Evolutionary conservation across 495 filamentous ascomycete species (phyloP).

Genomic region (Lasiosphaeria miniovina): DNA sequence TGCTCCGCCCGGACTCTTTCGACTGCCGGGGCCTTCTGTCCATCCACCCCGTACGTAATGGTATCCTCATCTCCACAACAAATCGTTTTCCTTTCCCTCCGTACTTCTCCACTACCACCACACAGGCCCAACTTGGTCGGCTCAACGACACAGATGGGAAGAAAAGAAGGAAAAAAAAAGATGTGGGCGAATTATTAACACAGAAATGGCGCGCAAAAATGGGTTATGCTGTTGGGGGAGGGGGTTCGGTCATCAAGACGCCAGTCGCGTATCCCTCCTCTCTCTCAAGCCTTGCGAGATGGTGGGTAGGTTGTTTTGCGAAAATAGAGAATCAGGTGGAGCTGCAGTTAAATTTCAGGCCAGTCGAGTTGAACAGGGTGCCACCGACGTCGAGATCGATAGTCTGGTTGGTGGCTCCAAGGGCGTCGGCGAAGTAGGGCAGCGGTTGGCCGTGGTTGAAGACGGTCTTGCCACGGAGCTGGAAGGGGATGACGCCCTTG

Average conservation of each 20-base stretch:
- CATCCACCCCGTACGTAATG: no score
- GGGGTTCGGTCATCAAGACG: not conserved
- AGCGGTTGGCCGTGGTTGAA: slow-evolving; percentile 57
- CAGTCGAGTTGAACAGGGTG: slow-evolving; percentile 22
- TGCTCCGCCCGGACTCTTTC: not conserved
- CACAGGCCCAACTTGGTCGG: no score
- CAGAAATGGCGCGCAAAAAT: not conserved
- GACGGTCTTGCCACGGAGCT: slow-evolving; percentile 55
- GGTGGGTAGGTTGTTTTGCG: no score
- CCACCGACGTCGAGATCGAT: slow-evolving; percentile 35
- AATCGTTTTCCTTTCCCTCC: no score
- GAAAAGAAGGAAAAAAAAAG: slow-evolving; percentile 4
- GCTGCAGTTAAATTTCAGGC: not conserved
- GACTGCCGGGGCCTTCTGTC: not conserved
- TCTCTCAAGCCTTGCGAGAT: no score
- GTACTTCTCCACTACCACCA: no score
- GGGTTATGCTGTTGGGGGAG: not conserved
- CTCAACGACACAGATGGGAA: not conserved
- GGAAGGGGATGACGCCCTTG: slow-evolving; percentile 55
- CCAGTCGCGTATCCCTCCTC: no score
- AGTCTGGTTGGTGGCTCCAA: slow-evolving; percentile 35
- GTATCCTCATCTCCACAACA: no score
- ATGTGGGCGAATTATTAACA: slow-evolving; percentile 8
- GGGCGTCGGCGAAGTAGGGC: slow-evolving; percentile 56
- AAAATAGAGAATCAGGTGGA: not conserved